Evolutionary conservation across 148 eudicot species (phyloP).

Genomic region (Fagopyrum esculentum): DNA sequence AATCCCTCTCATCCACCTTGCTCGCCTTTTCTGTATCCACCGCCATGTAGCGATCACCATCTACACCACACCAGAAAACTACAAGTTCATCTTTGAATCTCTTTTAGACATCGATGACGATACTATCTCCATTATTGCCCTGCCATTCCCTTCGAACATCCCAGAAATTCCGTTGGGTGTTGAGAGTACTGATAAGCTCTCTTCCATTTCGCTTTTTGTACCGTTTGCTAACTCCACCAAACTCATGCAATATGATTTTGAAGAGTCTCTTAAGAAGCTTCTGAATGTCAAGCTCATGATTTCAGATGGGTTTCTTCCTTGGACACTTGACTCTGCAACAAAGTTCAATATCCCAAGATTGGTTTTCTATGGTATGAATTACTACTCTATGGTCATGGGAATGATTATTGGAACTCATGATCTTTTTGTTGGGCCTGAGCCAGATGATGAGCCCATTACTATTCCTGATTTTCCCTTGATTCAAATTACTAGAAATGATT

Average conservation of each 20-base stretch:
- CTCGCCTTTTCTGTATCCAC: slow-evolving; percentile 41
- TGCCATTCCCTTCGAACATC: slow-evolving; percentile 39
- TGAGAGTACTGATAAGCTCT: slow-evolving; percentile 70
- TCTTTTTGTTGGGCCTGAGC: slow-evolving; percentile 19
- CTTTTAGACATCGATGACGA: not conserved
- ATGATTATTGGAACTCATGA: not conserved
- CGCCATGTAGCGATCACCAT: slow-evolving; percentile 36
- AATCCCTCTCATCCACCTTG: slow-evolving; percentile 55
- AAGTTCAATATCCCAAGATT: slow-evolving; percentile 44
- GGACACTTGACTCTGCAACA: slow-evolving; percentile 50
- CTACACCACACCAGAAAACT: slow-evolving; percentile 64
- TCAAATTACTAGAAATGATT: slow-evolving; percentile 41
- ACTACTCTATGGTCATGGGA: slow-evolving; percentile 16
- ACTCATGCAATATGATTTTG: slow-evolving; percentile 39
- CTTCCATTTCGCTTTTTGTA: slow-evolving; percentile 49
- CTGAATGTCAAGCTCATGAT: slow-evolving; percentile 28
- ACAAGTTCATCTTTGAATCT: slow-evolving; percentile 36
- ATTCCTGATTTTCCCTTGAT: slow-evolving; percentile 42
- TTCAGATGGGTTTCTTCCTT: slow-evolving; percentile 53
- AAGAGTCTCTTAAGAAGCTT: slow-evolving; percentile 28
- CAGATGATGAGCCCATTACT: slow-evolving; percentile 31
- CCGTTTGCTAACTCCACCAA: slow-evolving; percentile 33
- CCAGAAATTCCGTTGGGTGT: slow-evolving; percentile 30
- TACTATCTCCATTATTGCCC: slow-evolving; percentile 22
- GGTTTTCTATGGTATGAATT: slow-evolving; percentile 38